Percentiles rank a stretch among this genome's conserved stretches.
Conservation (phyloP, 768 basidiomycete genomes). For the Crepidotus variabilis region DNA sequence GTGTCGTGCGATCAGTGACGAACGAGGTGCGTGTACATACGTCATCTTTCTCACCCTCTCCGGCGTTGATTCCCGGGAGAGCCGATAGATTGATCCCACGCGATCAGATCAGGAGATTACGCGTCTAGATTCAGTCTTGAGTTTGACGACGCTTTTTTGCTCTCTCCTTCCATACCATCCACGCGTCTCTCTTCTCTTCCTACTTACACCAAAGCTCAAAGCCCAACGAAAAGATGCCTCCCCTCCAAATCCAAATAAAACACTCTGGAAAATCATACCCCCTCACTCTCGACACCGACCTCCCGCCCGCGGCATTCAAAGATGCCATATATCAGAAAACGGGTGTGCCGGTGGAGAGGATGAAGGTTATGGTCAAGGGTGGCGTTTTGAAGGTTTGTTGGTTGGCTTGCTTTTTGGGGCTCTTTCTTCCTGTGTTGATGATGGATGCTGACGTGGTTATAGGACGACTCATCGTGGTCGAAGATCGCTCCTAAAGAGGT, state of each 20-base stretch:
- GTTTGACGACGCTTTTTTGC: too few species aligned
- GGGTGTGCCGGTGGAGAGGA: conserved; percentile 84
- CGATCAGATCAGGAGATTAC: too few species aligned
- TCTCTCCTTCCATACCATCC: too few species aligned
- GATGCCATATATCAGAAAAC: conserved; percentile 76
- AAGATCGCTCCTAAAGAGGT: conserved; percentile 84
- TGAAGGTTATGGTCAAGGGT: conserved; percentile 98
- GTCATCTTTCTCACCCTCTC: too few species aligned
- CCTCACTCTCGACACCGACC: conserved; percentile 68
- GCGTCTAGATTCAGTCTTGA: too few species aligned
- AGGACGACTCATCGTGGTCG: conserved; percentile 87
- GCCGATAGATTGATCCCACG: too few species aligned
- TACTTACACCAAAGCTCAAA: not conserved
- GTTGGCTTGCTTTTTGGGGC: not conserved
- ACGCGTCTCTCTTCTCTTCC: too few species aligned
- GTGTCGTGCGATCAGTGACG: too few species aligned
- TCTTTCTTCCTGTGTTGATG: not conserved
- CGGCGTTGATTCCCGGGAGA: too few species aligned
- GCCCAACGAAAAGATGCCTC: conserved; percentile 45
- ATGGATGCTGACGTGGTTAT: not conserved
- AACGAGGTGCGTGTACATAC: too few species aligned
- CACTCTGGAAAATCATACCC: conserved; percentile 81
- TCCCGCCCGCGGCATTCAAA: conserved; percentile 74
- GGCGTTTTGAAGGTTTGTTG: conserved; percentile 77
- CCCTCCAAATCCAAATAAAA: conserved; percentile 78